These are phyloP conservation scores for Posidonia australis DNA, from an alignment of 106 monocot genomes.

Conservation along the genomic window DNA sequence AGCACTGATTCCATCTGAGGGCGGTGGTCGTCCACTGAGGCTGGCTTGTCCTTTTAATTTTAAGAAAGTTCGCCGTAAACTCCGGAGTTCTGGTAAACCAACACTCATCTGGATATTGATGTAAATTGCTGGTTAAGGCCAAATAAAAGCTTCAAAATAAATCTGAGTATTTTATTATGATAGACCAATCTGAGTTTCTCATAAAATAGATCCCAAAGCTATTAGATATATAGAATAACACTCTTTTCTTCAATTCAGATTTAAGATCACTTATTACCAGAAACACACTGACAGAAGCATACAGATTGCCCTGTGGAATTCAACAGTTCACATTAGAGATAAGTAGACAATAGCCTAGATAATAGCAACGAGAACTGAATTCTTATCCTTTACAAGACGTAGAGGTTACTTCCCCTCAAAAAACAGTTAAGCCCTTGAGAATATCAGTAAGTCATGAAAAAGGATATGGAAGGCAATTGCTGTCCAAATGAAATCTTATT, in stretches of 20 bases:
- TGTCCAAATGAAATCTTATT: conserved; percentile 68
- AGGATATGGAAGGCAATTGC: conserved; percentile 74
- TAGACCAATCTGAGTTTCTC: too few relatives aligned
- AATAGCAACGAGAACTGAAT: too few relatives aligned
- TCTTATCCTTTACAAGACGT: too few relatives aligned
- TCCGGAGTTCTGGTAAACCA: conserved; percentile 67
- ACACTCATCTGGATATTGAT: conserved; percentile 50
- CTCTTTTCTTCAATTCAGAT: too few relatives aligned
- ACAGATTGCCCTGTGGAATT: too few relatives aligned
- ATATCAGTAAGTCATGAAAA: too few relatives aligned
- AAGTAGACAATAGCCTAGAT: background rate
- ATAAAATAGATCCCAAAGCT: background rate
- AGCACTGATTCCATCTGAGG: conserved; percentile 71
- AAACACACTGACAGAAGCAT: too few relatives aligned
- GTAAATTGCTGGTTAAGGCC: conserved; percentile 50
- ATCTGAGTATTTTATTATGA: background rate
- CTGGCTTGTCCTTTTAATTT: conserved; percentile 85
- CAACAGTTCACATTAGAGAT: too few relatives aligned
- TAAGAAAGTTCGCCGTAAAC: conserved; percentile 77
- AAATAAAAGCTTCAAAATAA: background rate
- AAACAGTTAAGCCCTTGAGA: too few relatives aligned
- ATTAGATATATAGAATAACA: too few relatives aligned
- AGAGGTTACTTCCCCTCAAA: too few relatives aligned
- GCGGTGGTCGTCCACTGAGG: conserved; percentile 83
- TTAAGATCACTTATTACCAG: too few relatives aligned